Evolutionary conservation across 805 yeast genomes (phyloP), one percentile per base, ranked within the genome.

Genomic region (Yamadazyma sp.): DNA sequence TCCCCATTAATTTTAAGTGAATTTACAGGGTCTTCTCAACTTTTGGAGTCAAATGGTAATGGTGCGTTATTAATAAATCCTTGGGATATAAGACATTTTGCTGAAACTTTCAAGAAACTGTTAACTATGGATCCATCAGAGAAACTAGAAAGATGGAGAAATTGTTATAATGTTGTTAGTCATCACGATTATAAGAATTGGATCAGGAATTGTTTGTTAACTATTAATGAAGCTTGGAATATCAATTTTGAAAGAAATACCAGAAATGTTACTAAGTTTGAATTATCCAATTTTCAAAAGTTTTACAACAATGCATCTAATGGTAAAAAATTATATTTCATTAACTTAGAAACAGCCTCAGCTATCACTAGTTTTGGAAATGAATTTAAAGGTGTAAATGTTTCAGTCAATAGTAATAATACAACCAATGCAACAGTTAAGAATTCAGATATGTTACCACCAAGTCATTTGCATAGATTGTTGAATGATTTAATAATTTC

Each of bases 21-120:
- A 58, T 93, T 93, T 50, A 88, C 96, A 1, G 98, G 98, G 1
- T 85, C 96, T 8, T 95, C 98, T 0, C 73, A 82, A 4, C 77
- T 91, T 5, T 66, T 93, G 36, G 69, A 70, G 10, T 53, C 59
- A 30, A 41, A 49, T 10, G 70, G 69, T 1, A 62, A 75, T 17
- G 89, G 94, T 9, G 81, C 95, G 3, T 42, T 85, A 3, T 58
- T 87, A 23, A 80, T 91, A 23, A 93, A 93, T 51, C 98, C 98
- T 2, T 93, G 97, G 95, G 91, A 88, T 58, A 68, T 75, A 19
- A 73, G 69, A 29, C 74, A 74, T 40, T 76, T 88, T 40, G 69
- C 93, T 0, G 68, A 75, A n/a, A 68, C 75, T 7, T 82, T 86
- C 36, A 68, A 76, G 42, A 38, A 49, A 7, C 86, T 86, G n/a